A percentile compares a stretch with the other conserved stretches of the same genome.
phyloP scores from a whole-genome alignment of 169 alveolate species.

The Plasmodium gonderi region DNA sequence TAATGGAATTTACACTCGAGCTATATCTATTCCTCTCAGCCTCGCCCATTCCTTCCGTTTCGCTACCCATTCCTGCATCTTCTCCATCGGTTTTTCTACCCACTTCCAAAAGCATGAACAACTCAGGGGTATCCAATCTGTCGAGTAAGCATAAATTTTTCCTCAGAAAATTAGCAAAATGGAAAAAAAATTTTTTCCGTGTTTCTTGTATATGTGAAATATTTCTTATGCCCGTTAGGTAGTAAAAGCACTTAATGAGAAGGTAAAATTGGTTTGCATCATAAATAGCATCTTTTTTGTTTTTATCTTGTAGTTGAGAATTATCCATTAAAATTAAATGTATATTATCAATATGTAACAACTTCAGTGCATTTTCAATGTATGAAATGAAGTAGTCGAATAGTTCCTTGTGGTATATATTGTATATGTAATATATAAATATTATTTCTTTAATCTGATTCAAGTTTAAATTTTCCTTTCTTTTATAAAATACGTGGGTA shows the following conservation, averaged over 20 bases:
- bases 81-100: background rate
- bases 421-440: constrained; percentile 15
- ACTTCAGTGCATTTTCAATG: background rate
- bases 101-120: constrained; percentile 24
- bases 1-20: too few species aligned
- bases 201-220: background rate
- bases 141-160: background rate
- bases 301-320: background rate
- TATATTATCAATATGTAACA: background rate
- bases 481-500: constrained; percentile 30
- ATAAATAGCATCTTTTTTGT: background rate
- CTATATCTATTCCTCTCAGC: too few species aligned
- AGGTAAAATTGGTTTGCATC: background rate
- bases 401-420: constrained; percentile 17
- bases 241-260: constrained; percentile 16
- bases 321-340: background rate
- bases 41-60: background rate
- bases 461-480: constrained; percentile 14
- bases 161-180: background rate
- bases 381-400: background rate
- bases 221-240: constrained; percentile 27
- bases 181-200: background rate
- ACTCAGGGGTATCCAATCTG: background rate
- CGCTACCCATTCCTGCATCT: background rate
- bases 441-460: constrained; percentile 1